These are phyloP conservation scores for Saxophila tyrrhenica DNA, from an alignment of 495 filamentous ascomycete species.

Conservation along the genomic window DNA sequence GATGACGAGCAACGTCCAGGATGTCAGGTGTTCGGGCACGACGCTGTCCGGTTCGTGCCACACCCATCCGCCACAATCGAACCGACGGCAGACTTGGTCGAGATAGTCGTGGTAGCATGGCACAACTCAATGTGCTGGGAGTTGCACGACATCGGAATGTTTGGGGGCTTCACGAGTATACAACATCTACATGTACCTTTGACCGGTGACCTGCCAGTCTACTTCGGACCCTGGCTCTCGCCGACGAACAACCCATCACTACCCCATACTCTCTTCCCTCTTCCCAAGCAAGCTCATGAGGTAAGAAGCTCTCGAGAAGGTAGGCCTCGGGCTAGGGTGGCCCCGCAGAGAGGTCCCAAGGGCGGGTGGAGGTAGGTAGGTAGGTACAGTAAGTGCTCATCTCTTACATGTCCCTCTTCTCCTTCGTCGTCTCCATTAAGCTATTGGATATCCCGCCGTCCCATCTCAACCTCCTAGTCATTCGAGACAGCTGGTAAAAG, in stretches of 20 bases:
- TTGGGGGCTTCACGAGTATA: too few species aligned
- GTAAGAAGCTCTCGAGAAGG: background rate
- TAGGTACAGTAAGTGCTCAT: too few species aligned
- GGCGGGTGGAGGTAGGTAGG: background rate
- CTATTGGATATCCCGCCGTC: background rate
- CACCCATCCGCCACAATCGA: background rate
- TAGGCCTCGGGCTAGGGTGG: background rate
- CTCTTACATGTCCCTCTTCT: background rate
- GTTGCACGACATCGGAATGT: background rate
- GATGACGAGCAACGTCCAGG: background rate
- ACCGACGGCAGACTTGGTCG: background rate
- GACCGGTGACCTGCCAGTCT: too few species aligned
- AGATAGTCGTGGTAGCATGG: background rate
- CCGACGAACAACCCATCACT: too few species aligned
- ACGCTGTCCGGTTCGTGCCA: background rate
- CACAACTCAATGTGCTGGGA: background rate
- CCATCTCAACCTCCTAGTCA: background rate
- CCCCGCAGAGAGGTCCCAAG: background rate
- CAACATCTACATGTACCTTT: too few species aligned
- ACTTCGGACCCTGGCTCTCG: too few species aligned
- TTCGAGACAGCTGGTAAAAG: background rate
- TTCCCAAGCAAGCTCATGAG: background rate
- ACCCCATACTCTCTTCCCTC: too few species aligned
- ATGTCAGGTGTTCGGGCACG: background rate
- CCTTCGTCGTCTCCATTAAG: background rate